These are phyloP conservation scores for Sarocladiaceae sp. DNA, from an alignment of 2,329 filamentous ascomycete genomes.

Conservation along the genomic window DNA sequence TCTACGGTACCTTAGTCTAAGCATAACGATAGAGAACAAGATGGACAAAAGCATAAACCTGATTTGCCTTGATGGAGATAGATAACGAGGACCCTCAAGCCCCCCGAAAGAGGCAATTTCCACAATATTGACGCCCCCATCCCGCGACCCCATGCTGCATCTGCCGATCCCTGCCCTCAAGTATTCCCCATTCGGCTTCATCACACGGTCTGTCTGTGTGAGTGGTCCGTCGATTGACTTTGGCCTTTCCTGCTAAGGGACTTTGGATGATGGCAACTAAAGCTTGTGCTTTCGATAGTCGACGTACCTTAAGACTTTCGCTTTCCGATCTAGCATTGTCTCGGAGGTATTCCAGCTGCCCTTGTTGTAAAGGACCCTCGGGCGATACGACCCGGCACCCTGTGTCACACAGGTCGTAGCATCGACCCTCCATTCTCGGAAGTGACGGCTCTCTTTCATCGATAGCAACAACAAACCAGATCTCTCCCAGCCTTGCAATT, in stretches of 20 bases:
- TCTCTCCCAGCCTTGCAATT: too few relatives aligned
- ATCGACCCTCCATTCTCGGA: not conserved
- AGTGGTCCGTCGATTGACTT: too few relatives aligned
- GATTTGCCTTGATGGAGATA: not conserved
- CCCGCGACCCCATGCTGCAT: not conserved
- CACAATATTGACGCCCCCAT: not conserved
- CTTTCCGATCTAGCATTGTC: not conserved
- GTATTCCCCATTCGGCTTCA: not conserved
- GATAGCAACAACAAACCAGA: too few relatives aligned
- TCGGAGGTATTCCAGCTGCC: slow-evolving; percentile 3
- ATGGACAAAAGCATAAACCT: not conserved
- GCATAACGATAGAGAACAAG: not conserved
- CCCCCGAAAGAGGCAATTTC: not conserved
- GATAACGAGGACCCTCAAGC: not conserved
- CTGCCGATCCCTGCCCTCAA: not conserved
- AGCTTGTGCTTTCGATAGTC: too few relatives aligned
- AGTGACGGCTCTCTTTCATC: not conserved
- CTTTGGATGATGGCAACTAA: not conserved
- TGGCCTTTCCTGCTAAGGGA: too few relatives aligned
- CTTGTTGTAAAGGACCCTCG: not conserved
- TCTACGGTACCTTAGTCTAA: too few relatives aligned
- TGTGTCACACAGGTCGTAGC: not conserved
- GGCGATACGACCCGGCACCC: not conserved
- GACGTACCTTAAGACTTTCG: too few relatives aligned
- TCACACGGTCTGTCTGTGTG: too few relatives aligned